phyloP scores from a whole-genome alignment of 805 yeast species.

The Lipomyces mesembrius region DNA sequence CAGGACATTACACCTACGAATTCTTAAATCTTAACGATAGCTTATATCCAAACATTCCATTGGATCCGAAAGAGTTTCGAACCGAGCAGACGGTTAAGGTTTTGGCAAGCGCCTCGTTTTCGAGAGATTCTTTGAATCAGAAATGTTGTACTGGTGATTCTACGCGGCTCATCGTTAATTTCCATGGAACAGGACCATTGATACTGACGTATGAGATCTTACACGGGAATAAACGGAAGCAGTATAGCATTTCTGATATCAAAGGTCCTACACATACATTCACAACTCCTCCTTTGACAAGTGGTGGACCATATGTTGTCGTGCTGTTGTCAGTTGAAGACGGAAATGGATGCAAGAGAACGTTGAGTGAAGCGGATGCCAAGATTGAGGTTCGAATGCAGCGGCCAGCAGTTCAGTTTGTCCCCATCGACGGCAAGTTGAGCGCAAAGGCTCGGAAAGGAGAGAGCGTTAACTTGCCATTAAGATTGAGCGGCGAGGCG shows the following conservation, averaged over 20 bases:
- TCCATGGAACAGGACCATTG: slow-evolving; percentile 84
- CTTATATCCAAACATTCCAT: slow-evolving; percentile 53
- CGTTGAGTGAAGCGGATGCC: slow-evolving; percentile 65
- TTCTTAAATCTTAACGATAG: slow-evolving; percentile 69
- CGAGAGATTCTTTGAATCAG: slow-evolving; percentile 30
- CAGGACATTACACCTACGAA: slow-evolving; percentile 79
- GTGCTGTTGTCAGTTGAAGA: slow-evolving; percentile 71
- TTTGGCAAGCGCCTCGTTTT: slow-evolving; percentile 50
- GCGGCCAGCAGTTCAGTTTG: slow-evolving; percentile 62
- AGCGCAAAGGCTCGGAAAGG: slow-evolving; percentile 55
- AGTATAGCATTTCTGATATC: slow-evolving; percentile 52
- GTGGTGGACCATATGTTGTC: slow-evolving; percentile 77
- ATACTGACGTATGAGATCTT: slow-evolving; percentile 69
- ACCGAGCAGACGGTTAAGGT: slow-evolving; percentile 46
- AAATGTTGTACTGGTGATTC: slow-evolving; percentile 56
- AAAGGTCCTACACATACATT: slow-evolving; percentile 49
- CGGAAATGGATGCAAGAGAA: slow-evolving; percentile 77
- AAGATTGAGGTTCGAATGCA: slow-evolving; percentile 70
- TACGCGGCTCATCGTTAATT: slow-evolving; percentile 56
- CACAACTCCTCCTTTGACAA: slow-evolving; percentile 57
- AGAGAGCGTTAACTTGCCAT: slow-evolving; percentile 60
- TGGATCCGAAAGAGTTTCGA: slow-evolving; percentile 37
- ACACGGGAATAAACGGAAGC: slow-evolving; percentile 55
- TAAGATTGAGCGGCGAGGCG: slow-evolving; percentile 61
- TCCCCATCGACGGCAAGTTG: slow-evolving; percentile 47